A percentile compares a stretch with the other conserved stretches of the same genome.
phyloP scores from a whole-genome alignment of 1,284 basidiomycete genomes.

The Rhodotorula sp. region DNA sequence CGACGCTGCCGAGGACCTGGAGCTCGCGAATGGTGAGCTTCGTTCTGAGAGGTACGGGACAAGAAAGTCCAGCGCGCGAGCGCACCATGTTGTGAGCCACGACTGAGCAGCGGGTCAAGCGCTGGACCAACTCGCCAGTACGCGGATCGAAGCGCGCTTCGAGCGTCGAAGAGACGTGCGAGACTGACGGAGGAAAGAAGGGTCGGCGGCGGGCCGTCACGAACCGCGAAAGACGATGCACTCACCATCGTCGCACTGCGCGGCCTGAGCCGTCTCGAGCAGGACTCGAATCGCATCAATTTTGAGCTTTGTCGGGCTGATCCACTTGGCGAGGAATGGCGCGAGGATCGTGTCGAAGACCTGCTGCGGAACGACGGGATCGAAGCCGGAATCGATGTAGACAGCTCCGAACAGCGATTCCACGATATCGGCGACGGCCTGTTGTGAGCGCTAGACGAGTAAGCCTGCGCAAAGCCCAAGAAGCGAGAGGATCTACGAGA shows the following conservation, averaged over 20 bases:
- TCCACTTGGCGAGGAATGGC: slow-evolving; percentile 71
- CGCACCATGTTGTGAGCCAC: slow-evolving; percentile 60
- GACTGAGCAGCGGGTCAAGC: slow-evolving; percentile 52
- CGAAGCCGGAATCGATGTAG: slow-evolving; percentile 18
- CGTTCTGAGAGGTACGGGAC: too few species aligned
- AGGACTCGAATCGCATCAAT: slow-evolving; percentile 70
- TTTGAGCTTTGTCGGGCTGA: slow-evolving; percentile 64
- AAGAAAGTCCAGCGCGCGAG: too few species aligned
- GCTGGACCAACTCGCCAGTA: slow-evolving; percentile 12
- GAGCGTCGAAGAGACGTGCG: slow-evolving; percentile 9
- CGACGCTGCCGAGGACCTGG: slow-evolving; percentile 55
- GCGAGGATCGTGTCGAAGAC: slow-evolving; percentile 53
- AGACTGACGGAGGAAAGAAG: background rate
- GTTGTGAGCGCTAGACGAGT: slow-evolving; percentile 55
- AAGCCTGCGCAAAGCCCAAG: slow-evolving; percentile 41
- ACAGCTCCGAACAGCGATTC: slow-evolving; percentile 26
- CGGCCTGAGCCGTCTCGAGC: slow-evolving; percentile 67
- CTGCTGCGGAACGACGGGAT: slow-evolving; percentile 10
- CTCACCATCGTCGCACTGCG: slow-evolving; percentile 56
- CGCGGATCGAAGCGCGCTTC: slow-evolving; percentile 26
- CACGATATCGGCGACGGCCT: slow-evolving; percentile 53
- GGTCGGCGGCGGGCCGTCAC: background rate
- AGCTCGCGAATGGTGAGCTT: background rate
- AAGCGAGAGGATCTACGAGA: slow-evolving; percentile 60
- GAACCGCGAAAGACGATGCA: slow-evolving; percentile 42